phyloP scores from a whole-genome alignment of 2,329 filamentous ascomycete species.

The Diplodia seriata region DNA sequence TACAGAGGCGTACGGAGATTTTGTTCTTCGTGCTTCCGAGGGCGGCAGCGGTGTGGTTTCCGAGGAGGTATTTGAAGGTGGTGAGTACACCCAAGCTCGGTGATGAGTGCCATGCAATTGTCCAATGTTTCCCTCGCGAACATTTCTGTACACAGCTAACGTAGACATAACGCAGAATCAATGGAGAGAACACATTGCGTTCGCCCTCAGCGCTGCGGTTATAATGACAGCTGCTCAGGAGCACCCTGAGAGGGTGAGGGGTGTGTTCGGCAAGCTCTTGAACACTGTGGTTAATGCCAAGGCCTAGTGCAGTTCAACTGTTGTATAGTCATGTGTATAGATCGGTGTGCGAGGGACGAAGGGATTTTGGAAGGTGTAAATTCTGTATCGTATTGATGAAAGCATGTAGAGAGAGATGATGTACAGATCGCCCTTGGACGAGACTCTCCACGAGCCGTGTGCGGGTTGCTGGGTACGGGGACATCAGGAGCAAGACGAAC shows the following conservation, averaged over 20 bases:
- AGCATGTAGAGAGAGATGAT: neutral
- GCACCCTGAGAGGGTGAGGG: slow-evolving; percentile 39
- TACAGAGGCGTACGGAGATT: slow-evolving; percentile 73
- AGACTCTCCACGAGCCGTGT: neutral
- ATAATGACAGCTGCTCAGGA: slow-evolving; percentile 43
- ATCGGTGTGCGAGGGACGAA: neutral
- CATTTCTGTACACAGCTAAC: neutral
- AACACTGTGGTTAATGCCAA: slow-evolving; percentile 32
- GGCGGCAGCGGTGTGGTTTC: slow-evolving; percentile 76
- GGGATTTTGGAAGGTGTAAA: neutral
- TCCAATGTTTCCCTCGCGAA: neutral
- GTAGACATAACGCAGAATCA: slow-evolving; percentile 27
- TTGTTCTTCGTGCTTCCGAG: slow-evolving; percentile 81
- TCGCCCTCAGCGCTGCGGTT: slow-evolving; percentile 43
- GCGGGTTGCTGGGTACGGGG: too few species aligned
- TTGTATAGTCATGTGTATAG: neutral
- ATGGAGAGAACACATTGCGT: slow-evolving; percentile 45
- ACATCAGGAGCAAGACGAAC: too few species aligned
- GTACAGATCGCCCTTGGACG: neutral
- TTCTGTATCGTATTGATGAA: neutral
- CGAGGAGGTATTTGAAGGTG: slow-evolving; percentile 65
- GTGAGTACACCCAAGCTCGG: slow-evolving; percentile 32
- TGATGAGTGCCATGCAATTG: neutral
- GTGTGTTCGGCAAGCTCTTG: slow-evolving; percentile 42
- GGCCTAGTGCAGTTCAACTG: neutral